These are phyloP conservation scores for Phytopythium kandeliae DNA, from an alignment of 352 stramenopile species.

Conservation along the genomic window DNA sequence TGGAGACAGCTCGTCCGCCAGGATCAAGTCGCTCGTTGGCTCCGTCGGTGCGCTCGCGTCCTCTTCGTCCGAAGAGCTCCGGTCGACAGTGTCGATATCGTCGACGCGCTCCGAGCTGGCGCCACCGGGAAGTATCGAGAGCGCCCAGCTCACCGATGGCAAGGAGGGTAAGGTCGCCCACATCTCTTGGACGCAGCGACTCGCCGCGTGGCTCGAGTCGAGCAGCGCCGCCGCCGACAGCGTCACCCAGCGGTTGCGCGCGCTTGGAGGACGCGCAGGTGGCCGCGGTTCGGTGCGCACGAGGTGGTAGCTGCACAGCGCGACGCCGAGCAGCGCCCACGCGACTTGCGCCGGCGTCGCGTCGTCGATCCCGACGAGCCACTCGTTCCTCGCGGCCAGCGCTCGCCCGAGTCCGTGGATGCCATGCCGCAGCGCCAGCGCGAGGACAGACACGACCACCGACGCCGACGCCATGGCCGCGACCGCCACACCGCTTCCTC, in stretches of 20 bases:
- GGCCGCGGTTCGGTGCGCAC: slow-evolving; percentile 6
- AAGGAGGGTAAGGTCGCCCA: neutral
- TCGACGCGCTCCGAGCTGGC: neutral
- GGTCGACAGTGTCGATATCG: too few species aligned
- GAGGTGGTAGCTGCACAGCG: slow-evolving; percentile 7
- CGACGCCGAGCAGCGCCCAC: slow-evolving; percentile 5
- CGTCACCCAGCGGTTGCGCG: neutral
- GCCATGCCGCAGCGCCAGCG: neutral
- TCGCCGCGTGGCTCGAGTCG: neutral
- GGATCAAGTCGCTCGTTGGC: slow-evolving; percentile 15
- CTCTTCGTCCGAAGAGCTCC: neutral
- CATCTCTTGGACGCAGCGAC: neutral
- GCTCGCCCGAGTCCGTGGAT: neutral
- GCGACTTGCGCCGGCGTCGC: slow-evolving; percentile 3
- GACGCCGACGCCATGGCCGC: slow-evolving; percentile 3
- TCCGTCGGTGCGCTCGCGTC: neutral
- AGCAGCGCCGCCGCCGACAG: neutral
- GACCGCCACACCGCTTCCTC: neutral
- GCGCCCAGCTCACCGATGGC: slow-evolving; percentile 1
- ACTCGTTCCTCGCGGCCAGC: neutral
- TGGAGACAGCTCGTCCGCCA: slow-evolving; percentile 17
- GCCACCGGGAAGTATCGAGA: neutral
- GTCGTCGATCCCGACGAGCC: neutral
- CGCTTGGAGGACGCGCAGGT: neutral
- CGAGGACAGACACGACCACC: neutral